Conservation (phyloP, 305 asterid species). For the Fraxinus dipetala region DNA sequence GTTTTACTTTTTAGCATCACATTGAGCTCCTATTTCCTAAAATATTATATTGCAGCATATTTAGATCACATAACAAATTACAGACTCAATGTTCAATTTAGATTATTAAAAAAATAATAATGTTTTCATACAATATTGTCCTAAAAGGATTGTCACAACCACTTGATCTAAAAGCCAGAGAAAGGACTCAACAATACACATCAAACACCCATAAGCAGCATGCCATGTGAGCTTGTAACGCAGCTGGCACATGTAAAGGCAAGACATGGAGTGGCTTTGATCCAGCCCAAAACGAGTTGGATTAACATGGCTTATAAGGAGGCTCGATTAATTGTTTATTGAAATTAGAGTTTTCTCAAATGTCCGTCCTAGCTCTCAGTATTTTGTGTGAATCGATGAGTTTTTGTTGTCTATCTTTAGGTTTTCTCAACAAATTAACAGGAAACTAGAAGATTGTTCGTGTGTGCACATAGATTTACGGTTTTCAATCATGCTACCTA, state of each 20-base stretch:
- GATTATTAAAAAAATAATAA: neutral
- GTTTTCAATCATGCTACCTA: neutral
- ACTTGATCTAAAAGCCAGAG: neutral
- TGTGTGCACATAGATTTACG: neutral
- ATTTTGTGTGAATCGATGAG: neutral
- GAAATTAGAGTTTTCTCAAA: neutral
- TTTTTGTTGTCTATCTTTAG: neutral
- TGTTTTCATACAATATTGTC: neutral
- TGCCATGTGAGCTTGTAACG: neutral
- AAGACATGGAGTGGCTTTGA: neutral
- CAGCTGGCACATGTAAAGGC: neutral
- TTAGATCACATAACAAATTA: neutral
- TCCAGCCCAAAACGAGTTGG: neutral
- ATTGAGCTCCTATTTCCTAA: neutral
- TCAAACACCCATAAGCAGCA: neutral
- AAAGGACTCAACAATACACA: neutral
- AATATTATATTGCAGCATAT: neutral
- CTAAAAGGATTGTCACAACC: neutral
- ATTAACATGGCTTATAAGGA: neutral
- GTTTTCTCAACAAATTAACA: neutral
- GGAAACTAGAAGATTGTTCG: neutral
- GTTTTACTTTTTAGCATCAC: neutral
- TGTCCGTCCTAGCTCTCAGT: neutral
- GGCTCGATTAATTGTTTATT: neutral
- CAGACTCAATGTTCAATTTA: neutral